phyloP scores from a whole-genome alignment of 2,329 filamentous ascomycete species.

The Aureobasidium namibiae region DNA sequence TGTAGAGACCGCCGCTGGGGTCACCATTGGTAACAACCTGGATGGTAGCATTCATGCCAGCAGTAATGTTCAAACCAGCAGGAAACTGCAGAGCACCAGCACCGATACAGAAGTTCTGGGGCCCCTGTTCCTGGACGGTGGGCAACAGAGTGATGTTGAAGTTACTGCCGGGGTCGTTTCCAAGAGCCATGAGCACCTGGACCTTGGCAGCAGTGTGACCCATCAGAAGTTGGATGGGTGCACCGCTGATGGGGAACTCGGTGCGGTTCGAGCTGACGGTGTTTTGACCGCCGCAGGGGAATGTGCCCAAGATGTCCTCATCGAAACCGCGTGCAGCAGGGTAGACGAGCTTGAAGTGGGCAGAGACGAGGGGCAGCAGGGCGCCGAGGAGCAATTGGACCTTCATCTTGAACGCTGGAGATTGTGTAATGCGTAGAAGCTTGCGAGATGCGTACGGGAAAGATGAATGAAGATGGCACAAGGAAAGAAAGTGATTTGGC shows the following conservation, averaged over 20 bases:
- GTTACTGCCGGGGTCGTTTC: slow-evolving; percentile 45
- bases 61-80: slow-evolving; percentile 40
- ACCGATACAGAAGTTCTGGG: slow-evolving; percentile 59
- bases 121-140: slow-evolving; percentile 50
- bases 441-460: not conserved
- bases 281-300: slow-evolving; percentile 45
- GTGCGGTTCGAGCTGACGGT: slow-evolving; percentile 38
- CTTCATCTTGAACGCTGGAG: slow-evolving; percentile 22
- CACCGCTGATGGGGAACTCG: slow-evolving; percentile 39
- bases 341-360: slow-evolving; percentile 50
- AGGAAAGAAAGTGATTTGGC: not conserved
- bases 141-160: slow-evolving; percentile 63
- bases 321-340: slow-evolving; percentile 43
- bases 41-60: slow-evolving; percentile 57
- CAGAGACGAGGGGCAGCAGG: slow-evolving; percentile 39
- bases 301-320: slow-evolving; percentile 38
- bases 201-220: slow-evolving; percentile 45
- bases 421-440: not conserved
- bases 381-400: slow-evolving; percentile 27
- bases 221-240: slow-evolving; percentile 44
- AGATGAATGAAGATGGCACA: not conserved
- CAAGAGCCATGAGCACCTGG: slow-evolving; percentile 46
- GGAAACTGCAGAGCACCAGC: slow-evolving; percentile 44
- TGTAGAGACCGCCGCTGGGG: slow-evolving; percentile 56
- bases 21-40: slow-evolving; percentile 61